These are phyloP conservation scores for Solanum lycopersicoides DNA, from an alignment of 257 asterid species.

Conservation along the genomic window DNA sequence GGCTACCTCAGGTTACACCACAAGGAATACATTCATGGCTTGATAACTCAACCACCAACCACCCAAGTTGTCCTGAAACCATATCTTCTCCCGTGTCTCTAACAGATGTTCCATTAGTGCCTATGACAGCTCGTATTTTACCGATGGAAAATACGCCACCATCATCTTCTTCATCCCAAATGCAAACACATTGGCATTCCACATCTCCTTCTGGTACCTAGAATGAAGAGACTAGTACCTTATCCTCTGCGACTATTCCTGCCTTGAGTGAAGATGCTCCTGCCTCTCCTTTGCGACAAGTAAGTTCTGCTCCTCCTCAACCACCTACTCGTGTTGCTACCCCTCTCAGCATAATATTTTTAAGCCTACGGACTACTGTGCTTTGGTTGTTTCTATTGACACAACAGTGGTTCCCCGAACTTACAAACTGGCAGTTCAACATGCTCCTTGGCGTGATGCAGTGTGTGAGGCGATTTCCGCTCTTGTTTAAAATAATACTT, in stretches of 20 bases:
- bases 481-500: background rate
- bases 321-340: background rate
- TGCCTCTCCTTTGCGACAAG: background rate
- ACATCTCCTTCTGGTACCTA: background rate
- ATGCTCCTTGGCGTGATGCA: background rate
- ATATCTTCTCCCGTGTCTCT: background rate
- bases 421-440: background rate
- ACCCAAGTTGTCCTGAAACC: background rate
- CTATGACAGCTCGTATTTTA: background rate
- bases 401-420: background rate
- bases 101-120: background rate
- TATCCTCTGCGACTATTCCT: background rate
- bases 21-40: background rate
- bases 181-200: background rate
- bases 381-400: background rate
- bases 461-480: background rate
- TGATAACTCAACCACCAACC: background rate
- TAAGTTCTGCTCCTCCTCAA: background rate
- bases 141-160: background rate
- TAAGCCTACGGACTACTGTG: background rate
- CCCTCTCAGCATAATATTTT: background rate
- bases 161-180: background rate
- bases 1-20: background rate
- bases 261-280: background rate
- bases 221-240: background rate